These are phyloP conservation scores for Yamadazyma sp. DNA, from an alignment of 1,139 yeast genomes.

Conservation along the genomic window DNA sequence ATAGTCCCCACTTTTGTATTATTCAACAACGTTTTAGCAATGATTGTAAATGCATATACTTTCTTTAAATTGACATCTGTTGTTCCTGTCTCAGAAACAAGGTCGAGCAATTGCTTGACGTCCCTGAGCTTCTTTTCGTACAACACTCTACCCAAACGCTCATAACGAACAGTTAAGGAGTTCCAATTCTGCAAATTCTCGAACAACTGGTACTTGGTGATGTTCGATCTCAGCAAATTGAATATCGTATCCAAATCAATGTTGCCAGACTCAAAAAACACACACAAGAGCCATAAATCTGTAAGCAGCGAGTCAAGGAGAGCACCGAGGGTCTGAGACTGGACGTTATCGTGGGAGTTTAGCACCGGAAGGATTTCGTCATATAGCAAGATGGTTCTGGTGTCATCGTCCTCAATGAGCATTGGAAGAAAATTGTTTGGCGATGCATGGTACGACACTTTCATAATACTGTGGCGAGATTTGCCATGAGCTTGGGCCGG, in stretches of 20 bases:
- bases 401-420: constrained; percentile 38
- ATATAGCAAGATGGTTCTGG: constrained; percentile 24
- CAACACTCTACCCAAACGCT: constrained; percentile 10
- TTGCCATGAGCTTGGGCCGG: too few species aligned
- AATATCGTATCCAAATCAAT: constrained; percentile 20
- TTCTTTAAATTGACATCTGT: constrained; percentile 5
- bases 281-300: constrained; percentile 40
- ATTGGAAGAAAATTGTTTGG: constrained; percentile 45
- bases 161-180: constrained; percentile 24
- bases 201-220: constrained; percentile 21
- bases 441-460: constrained; percentile 39
- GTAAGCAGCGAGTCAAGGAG: constrained; percentile 37
- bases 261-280: constrained; percentile 23
- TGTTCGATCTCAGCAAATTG: constrained; percentile 17
- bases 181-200: constrained; percentile 29
- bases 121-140: constrained; percentile 10
- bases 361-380: constrained; percentile 11
- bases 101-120: constrained; percentile 15
- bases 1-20: constrained; percentile 17
- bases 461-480: constrained; percentile 23
- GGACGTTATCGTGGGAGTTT: constrained; percentile 10
- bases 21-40: constrained; percentile 18
- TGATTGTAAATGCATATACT: constrained; percentile 21
- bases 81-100: constrained; percentile 8
- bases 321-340: constrained; percentile 24